A percentile compares a stretch with the other conserved stretches of the same genome.
Evolutionary conservation across 2,329 filamentous ascomycete genomes (phyloP).

Genomic region (Calycina herbarum): DNA sequence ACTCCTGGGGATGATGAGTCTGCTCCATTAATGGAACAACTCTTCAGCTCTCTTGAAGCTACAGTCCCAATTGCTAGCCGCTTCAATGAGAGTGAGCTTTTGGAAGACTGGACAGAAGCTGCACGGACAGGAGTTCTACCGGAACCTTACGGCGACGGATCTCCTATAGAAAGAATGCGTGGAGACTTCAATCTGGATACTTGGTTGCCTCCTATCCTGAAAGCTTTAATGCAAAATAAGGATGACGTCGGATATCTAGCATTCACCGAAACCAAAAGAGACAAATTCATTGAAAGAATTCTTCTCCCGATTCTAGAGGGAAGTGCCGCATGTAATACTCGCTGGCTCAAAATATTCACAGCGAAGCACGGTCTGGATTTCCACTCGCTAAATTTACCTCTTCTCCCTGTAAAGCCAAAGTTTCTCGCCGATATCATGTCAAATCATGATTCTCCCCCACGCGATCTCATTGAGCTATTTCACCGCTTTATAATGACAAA

Average conservation of each 20-base stretch:
- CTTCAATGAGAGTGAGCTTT: neutral
- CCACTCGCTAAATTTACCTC: conserved; percentile 3
- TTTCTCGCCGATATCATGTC: neutral
- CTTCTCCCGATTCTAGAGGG: conserved; percentile 6
- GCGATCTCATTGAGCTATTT: neutral
- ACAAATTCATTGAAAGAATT: neutral
- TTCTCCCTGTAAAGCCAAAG: conserved; percentile 12
- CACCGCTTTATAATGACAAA: conserved; percentile 10
- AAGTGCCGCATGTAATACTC: conserved; percentile 4
- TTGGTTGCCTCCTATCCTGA: neutral
- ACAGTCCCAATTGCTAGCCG: conserved; percentile 8
- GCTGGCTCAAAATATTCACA: conserved; percentile 10
- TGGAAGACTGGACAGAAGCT: conserved; percentile 5
- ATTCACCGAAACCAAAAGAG: neutral
- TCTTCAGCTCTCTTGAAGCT: neutral
- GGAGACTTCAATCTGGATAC: neutral
- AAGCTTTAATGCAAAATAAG: neutral
- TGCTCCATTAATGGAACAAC: neutral
- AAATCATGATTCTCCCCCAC: neutral
- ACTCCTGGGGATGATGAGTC: neutral
- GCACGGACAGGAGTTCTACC: neutral
- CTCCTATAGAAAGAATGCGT: neutral
- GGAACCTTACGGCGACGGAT: neutral
- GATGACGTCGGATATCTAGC: neutral
- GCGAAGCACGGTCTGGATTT: conserved; percentile 11